These are phyloP conservation scores for Coleophoma crateriformis DNA, from an alignment of 2,329 filamentous ascomycete species.

Conservation along the genomic window DNA sequence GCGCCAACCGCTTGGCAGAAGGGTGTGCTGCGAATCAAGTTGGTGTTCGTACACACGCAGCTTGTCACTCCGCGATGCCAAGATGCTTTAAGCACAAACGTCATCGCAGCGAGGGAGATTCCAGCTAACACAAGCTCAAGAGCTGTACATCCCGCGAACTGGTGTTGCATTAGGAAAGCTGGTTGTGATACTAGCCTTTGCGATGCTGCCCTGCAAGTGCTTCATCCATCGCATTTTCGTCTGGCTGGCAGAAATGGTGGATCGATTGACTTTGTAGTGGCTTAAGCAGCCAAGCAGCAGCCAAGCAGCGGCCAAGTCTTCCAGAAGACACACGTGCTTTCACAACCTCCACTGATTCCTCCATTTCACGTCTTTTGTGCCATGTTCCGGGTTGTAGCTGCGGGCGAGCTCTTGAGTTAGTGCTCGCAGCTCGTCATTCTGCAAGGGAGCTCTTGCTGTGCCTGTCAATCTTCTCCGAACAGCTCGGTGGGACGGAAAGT, in stretches of 20 bases:
- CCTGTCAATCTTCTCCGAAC: background rate
- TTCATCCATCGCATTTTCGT: background rate
- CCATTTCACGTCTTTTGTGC: background rate
- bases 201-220: background rate
- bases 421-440: background rate
- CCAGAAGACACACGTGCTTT: background rate
- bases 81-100: background rate
- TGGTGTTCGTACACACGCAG: background rate
- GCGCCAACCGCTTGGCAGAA: too few relatives aligned
- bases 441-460: background rate
- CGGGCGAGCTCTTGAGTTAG: background rate
- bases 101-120: background rate
- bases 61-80: background rate
- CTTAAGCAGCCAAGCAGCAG: background rate
- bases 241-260: background rate
- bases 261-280: background rate
- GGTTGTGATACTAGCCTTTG: too few relatives aligned
- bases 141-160: background rate
- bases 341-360: background rate
- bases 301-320: background rate
- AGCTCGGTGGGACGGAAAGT: background rate
- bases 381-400: background rate
- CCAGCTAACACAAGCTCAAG: background rate
- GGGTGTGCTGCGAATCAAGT: background rate
- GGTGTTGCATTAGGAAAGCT: too few relatives aligned